A percentile compares a stretch with the other conserved stretches of the same genome.
Conservation (phyloP, 345 rosid species). For the Dovyalis caffra region DNA sequence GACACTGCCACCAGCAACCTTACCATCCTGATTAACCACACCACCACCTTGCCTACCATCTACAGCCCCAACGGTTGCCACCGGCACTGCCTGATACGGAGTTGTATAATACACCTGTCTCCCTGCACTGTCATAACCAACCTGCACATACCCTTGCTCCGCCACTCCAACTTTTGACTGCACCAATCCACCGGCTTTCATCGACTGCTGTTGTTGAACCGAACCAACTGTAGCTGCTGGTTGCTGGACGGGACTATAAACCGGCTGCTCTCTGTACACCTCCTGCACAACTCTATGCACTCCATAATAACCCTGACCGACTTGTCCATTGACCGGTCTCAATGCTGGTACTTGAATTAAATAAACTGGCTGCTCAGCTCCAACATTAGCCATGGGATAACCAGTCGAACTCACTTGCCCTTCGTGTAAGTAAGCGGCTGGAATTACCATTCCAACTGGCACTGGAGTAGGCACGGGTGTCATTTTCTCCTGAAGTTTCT, state of each 20-base stretch:
- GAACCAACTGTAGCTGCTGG: slow-evolving; percentile 6
- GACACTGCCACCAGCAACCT: slow-evolving; percentile 23
- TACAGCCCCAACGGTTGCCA: neutral
- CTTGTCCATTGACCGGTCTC: slow-evolving; percentile 34
- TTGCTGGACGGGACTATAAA: slow-evolving; percentile 34
- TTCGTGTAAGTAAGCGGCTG: slow-evolving; percentile 32
- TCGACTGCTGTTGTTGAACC: slow-evolving; percentile 19
- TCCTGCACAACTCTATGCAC: slow-evolving; percentile 42
- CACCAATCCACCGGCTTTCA: slow-evolving; percentile 26
- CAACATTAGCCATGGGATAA: slow-evolving; percentile 19
- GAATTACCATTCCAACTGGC: slow-evolving; percentile 21
- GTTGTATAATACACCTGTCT: slow-evolving; percentile 50
- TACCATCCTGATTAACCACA: slow-evolving; percentile 45
- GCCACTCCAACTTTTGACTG: slow-evolving; percentile 28
- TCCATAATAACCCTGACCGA: slow-evolving; percentile 43
- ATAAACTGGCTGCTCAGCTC: slow-evolving; percentile 45
- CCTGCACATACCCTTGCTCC: slow-evolving; percentile 38
- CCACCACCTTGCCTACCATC: slow-evolving; percentile 33
- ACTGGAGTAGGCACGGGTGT: slow-evolving; percentile 26
- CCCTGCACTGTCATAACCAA: slow-evolving; percentile 50
- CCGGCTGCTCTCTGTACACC: too few species aligned
- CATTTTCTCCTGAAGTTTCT: slow-evolving; percentile 25
- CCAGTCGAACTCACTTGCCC: slow-evolving; percentile 32
- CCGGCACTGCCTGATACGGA: slow-evolving; percentile 27
- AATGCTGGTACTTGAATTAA: slow-evolving; percentile 30